These are phyloP conservation scores for Bathelium albidoporum DNA, from an alignment of 495 filamentous ascomycete genomes.

Conservation along the genomic window DNA sequence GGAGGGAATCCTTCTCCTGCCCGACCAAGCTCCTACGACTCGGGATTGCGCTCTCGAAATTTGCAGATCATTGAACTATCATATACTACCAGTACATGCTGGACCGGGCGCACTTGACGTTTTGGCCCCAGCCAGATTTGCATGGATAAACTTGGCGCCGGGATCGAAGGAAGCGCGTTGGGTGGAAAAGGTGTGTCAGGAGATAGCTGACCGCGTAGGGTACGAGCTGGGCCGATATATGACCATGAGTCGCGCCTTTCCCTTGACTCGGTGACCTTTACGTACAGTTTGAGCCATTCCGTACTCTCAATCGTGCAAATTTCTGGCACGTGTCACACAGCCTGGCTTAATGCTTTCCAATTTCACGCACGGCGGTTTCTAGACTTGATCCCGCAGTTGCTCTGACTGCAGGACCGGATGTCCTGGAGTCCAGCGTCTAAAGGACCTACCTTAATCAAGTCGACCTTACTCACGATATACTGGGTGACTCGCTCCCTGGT, in stretches of 20 bases:
- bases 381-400: constrained; percentile 21
- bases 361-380: constrained; percentile 20
- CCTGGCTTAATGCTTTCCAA: constrained; percentile 26
- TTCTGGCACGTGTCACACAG: not conserved
- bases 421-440: not conserved
- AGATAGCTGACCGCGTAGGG: not conserved
- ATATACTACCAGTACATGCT: not conserved
- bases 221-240: not conserved
- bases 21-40: not conserved
- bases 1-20: not conserved
- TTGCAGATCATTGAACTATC: not conserved
- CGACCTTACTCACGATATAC: too few species aligned
- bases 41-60: not conserved
- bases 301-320: too few species aligned
- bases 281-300: too few species aligned
- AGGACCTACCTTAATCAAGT: not conserved
- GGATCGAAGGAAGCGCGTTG: not conserved
- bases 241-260: not conserved
- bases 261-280: not conserved
- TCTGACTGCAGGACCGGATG: not conserved
- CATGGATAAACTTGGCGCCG: not conserved
- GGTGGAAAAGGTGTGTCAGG: not conserved
- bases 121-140: not conserved
- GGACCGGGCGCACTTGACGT: not conserved
- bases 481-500: constrained; percentile 13